Evolutionary conservation across 805 yeast species (phyloP).

Genomic region (Starmerella ratchasimensis): DNA sequence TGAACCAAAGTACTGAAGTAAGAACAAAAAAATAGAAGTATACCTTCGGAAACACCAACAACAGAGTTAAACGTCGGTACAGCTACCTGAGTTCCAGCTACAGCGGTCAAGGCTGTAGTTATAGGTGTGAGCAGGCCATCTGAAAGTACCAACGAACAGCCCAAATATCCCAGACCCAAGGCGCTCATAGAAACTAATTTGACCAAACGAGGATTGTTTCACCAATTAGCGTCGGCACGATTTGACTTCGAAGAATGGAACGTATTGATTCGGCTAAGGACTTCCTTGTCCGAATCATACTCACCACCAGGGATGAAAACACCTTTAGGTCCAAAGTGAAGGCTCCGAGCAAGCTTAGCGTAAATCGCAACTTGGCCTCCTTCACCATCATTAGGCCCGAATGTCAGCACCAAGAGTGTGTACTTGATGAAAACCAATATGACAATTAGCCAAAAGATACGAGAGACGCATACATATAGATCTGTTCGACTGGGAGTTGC

Average conservation of each 20-base stretch:
- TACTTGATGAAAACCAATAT: conserved; percentile 42
- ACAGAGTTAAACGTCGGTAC: conserved; percentile 32
- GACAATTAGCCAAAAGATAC: conserved; percentile 43
- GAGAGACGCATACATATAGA: conserved; percentile 38
- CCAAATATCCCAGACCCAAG: conserved; percentile 31
- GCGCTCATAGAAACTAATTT: conserved; percentile 5
- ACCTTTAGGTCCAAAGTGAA: conserved; percentile 26
- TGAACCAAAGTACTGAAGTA: conserved; percentile 39
- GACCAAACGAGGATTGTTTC: conserved; percentile 5
- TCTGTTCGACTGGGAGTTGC: conserved; percentile 29
- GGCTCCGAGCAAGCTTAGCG: conserved; percentile 39
- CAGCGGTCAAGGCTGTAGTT: conserved; percentile 44
- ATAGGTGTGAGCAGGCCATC: conserved; percentile 54
- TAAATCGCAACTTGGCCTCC: conserved; percentile 56
- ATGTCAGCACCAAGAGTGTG: conserved; percentile 33
- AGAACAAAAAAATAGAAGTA: conserved; percentile 35
- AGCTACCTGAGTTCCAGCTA: conserved; percentile 43
- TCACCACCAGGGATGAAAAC: conserved; percentile 10
- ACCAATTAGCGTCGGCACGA: conserved; percentile 6
- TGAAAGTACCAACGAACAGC: conserved; percentile 43
- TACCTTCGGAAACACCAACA: conserved; percentile 35
- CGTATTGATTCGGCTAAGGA: conserved; percentile 8
- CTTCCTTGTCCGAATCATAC: conserved; percentile 6
- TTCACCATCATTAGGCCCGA: conserved; percentile 46
- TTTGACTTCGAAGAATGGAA: neutral